Evolutionary conservation across 345 rosid species (phyloP).

Genomic region (Populus pruinosa): DNA sequence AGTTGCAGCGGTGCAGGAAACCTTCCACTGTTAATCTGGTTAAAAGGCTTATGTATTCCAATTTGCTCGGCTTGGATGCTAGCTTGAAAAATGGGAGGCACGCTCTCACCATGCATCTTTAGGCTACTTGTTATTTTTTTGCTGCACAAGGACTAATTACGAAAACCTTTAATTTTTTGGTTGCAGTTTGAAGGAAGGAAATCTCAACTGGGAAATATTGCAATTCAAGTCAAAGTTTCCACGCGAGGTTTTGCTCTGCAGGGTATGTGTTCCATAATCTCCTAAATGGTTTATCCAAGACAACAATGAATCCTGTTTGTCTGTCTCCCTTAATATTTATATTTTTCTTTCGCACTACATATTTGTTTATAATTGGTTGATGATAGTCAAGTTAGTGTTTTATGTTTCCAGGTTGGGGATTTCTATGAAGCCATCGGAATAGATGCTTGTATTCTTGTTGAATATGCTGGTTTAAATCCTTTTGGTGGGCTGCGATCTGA

Average conservation of each 20-base stretch:
- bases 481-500: slow-evolving; percentile 89
- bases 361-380: not conserved
- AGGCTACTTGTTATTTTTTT: not conserved
- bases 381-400: slow-evolving; percentile 7
- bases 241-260: slow-evolving; percentile 90
- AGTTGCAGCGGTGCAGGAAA: slow-evolving; percentile 71
- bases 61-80: slow-evolving; percentile 73
- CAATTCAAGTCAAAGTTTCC: slow-evolving; percentile 94
- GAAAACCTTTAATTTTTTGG: not conserved
- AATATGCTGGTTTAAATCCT: slow-evolving; percentile 95
- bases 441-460: slow-evolving; percentile 95
- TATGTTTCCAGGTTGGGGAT: slow-evolving; percentile 70
- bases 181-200: slow-evolving; percentile 86
- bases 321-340: no score
- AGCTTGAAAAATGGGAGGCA: slow-evolving; percentile 81
- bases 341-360: not conserved
- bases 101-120: slow-evolving; percentile 15
- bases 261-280: slow-evolving; percentile 44
- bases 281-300: not conserved
- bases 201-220: slow-evolving; percentile 85
- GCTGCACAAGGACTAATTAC: not conserved
- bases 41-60: slow-evolving; percentile 64
- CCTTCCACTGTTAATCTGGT: slow-evolving; percentile 72
- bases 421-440: slow-evolving; percentile 94
- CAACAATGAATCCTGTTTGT: not conserved